A percentile compares a stretch with the other conserved stretches of the same genome.
These are phyloP conservation scores for Candida yuanshanica DNA, from an alignment of 805 yeast species.

Conservation along the genomic window DNA sequence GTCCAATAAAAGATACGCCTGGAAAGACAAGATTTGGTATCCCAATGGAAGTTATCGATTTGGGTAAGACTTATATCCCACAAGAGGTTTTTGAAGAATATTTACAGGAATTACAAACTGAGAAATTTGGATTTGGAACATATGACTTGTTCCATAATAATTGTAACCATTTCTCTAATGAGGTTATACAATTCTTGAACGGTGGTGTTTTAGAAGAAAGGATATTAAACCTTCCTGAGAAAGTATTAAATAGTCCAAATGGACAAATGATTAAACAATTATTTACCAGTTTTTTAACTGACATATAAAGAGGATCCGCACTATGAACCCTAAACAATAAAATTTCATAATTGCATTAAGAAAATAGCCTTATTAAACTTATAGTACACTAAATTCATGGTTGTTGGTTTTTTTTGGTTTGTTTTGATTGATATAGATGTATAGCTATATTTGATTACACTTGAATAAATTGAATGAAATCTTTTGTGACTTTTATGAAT, in stretches of 20 bases:
- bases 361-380: background rate
- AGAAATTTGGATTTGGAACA: conserved; percentile 31
- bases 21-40: conserved; percentile 55
- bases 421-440: too few relatives aligned
- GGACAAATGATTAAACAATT: conserved; percentile 41
- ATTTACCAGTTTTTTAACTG: conserved; percentile 24
- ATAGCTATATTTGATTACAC: too few relatives aligned
- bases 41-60: conserved; percentile 46
- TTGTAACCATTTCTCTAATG: conserved; percentile 64
- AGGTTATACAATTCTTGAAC: conserved; percentile 49
- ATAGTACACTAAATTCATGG: background rate
- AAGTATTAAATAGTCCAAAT: conserved; percentile 44
- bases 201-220: conserved; percentile 49
- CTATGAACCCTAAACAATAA: too few relatives aligned
- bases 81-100: conserved; percentile 49
- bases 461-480: too few relatives aligned
- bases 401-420: too few relatives aligned
- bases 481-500: too few relatives aligned
- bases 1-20: conserved; percentile 36
- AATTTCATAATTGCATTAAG: background rate
- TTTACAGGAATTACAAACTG: conserved; percentile 41
- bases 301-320: too few relatives aligned
- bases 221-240: conserved; percentile 46
- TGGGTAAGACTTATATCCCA: conserved; percentile 49
- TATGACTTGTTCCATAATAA: conserved; percentile 59